Evolutionary conservation across 2,329 filamentous ascomycete genomes (phyloP), one percentile per base, ranked within the genome.

Genomic region (Fusarium clavum): DNA sequence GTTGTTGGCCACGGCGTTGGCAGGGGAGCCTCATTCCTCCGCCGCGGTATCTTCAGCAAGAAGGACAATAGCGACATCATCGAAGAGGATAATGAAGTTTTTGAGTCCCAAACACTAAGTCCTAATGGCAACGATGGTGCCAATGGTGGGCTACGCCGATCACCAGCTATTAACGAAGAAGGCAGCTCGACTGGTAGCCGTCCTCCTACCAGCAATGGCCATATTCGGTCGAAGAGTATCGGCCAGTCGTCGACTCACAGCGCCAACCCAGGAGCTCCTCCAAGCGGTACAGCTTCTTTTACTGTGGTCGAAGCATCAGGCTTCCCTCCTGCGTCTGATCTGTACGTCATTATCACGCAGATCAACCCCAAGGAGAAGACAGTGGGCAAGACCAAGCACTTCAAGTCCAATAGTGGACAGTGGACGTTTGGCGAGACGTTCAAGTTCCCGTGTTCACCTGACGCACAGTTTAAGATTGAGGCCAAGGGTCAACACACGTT

Each of bases 301-400:
- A 92, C 91, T 4, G 83, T 99, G 18, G 82, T 97, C 14, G 91
- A 91, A 6, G 94, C 94, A 1, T 85, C 88, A 5, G 94, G 92
- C 32, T 99, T 91, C 80, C 92, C 94, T 18, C 82, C 90, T 3
- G 88, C 88, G 8, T 86, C 93, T 8, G 93, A 97, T 77, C 82
- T 97, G n/a, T 94, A 93, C 75, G 88, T 97, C 49, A 82, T 88
- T 61, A 83, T 97, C 72, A 90, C 89, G 59, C 89, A 92, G 72
- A 77, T 92, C 34, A 83, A 85, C 6, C 81, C 89, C 48, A 94
- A 92, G 80, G 87, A 84, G 52, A 98, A 96, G 82, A 88, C 92
- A 47, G 84, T 99, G 47, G 90, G 94, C 82, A 98, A 98, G 84
- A 98, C 94, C 24, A 97, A 97, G 79, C 92, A 96, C 70, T 88